phyloP scores from a whole-genome alignment of 179 eudicot genomes.

The Heliamphora pulchella region DNA sequence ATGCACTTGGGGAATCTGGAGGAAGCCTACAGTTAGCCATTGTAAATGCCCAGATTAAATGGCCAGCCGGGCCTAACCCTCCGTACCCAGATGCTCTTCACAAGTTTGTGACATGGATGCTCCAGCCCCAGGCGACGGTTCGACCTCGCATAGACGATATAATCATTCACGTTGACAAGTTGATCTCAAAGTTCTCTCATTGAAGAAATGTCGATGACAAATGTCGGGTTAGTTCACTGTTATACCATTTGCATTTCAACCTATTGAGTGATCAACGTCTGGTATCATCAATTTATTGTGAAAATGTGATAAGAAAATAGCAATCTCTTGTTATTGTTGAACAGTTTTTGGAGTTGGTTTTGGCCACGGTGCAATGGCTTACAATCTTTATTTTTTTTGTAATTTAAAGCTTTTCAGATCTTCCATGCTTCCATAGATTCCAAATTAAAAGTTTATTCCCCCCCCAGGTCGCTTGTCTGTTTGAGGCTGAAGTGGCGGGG shows the following conservation, averaged over 20 bases:
- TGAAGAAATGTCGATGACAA: conserved; percentile 18
- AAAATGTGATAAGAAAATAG: conserved; percentile 10
- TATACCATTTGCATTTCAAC: neutral
- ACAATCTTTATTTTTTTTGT: neutral
- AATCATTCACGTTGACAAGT: conserved; percentile 82
- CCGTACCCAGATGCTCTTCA: conserved; percentile 87
- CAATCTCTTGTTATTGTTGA: conserved; percentile 7
- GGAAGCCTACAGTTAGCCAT: conserved; percentile 92
- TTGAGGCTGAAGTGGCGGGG: too few species aligned
- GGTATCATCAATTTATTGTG: conserved; percentile 5
- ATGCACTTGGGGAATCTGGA: conserved; percentile 87
- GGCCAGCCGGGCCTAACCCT: conserved; percentile 81
- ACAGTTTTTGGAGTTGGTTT: neutral
- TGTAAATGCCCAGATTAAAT: conserved; percentile 79
- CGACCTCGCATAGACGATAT: conserved; percentile 92
- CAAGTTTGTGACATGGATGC: conserved; percentile 98
- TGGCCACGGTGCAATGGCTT: neutral
- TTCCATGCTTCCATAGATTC: neutral
- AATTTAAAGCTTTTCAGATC: neutral
- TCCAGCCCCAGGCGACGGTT: conserved; percentile 89
- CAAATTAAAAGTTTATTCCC: too few species aligned
- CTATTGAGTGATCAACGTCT: neutral
- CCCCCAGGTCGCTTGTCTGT: too few species aligned
- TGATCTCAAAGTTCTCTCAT: conserved; percentile 66
- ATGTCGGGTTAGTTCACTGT: neutral